Conservation (phyloP, 31 red algal genomes). For the Endocladia muricata region DNA sequence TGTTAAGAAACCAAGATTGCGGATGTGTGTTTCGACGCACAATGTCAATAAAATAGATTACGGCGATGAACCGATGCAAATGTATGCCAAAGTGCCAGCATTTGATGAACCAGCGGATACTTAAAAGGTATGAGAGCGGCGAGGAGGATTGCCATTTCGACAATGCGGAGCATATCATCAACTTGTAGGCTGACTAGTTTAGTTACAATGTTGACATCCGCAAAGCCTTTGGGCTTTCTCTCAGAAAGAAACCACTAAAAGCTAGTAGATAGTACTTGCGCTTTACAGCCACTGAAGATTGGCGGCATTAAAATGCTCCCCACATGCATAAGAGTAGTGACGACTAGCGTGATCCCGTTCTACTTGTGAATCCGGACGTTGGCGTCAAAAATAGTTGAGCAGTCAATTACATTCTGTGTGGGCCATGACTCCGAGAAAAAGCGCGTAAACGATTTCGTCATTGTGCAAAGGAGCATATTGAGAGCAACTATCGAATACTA, state of each 20-base stretch:
- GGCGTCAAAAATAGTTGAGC: neutral
- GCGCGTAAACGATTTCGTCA: slow-evolving; percentile 1
- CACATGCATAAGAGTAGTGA: slow-evolving; percentile 25
- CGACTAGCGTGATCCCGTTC: slow-evolving; percentile 22
- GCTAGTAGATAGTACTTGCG: neutral
- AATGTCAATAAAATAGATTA: slow-evolving; percentile 50
- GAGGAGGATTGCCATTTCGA: slow-evolving; percentile 49
- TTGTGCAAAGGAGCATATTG: slow-evolving; percentile 16
- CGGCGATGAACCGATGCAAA: slow-evolving; percentile 28
- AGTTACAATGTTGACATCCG: slow-evolving; percentile 18
- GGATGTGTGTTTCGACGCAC: slow-evolving; percentile 55
- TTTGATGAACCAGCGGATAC: slow-evolving; percentile 9
- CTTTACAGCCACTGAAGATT: slow-evolving; percentile 1
- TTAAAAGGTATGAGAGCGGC: slow-evolving; percentile 25
- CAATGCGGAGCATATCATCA: slow-evolving; percentile 45
- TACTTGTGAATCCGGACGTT: slow-evolving; percentile 11
- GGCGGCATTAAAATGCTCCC: slow-evolving; percentile 6
- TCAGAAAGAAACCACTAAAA: slow-evolving; percentile 26
- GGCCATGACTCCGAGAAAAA: neutral
- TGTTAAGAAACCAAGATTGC: slow-evolving; percentile 59
- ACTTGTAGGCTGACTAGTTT: slow-evolving; percentile 23
- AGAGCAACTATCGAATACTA: slow-evolving; percentile 18
- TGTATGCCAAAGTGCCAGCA: slow-evolving; percentile 43
- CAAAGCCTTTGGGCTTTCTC: slow-evolving; percentile 20
- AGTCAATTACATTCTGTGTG: neutral